phyloP scores from a whole-genome alignment of 305 asterid genomes.

The Lippia alba region DNA sequence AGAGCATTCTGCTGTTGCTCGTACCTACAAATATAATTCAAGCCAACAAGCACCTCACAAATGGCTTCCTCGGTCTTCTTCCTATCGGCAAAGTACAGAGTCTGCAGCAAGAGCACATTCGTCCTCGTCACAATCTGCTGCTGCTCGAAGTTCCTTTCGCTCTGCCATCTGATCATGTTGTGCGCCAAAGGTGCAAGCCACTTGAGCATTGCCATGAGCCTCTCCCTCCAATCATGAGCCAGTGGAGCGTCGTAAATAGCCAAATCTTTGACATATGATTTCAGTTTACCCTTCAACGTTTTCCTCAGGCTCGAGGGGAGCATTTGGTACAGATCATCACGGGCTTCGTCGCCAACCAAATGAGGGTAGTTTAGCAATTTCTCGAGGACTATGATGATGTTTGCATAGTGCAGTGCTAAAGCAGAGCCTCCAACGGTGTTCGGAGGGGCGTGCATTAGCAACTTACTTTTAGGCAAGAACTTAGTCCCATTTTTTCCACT shows the following conservation, averaged over 20 bases:
- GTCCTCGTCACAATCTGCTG: constrained; percentile 78
- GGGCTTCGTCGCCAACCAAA: constrained; percentile 88
- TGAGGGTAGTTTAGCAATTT: constrained; percentile 85
- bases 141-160: constrained; percentile 87
- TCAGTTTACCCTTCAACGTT: constrained; percentile 59
- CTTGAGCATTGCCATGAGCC: constrained; percentile 56
- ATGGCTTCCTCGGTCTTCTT: constrained; percentile 76
- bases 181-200: constrained; percentile 91
- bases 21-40: constrained; percentile 87
- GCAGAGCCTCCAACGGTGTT: constrained; percentile 90
- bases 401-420: constrained; percentile 83
- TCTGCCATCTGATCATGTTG: constrained; percentile 94
- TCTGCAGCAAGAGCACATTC: constrained; percentile 81
- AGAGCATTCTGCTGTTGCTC: constrained; percentile 92
- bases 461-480: constrained; percentile 49
- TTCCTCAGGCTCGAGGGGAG: constrained; percentile 79
- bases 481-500: constrained; percentile 32
- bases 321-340: constrained; percentile 93
- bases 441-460: constrained; percentile 57
- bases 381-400: constrained; percentile 76
- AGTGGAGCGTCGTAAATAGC: constrained; percentile 86
- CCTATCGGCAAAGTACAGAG: constrained; percentile 80
- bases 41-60: constrained; percentile 78
- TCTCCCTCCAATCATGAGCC: constrained; percentile 87
- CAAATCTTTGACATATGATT: constrained; percentile 59